Evolutionary conservation across 2,329 filamentous ascomycete genomes (phyloP).

Genomic region (Neofusicoccum kwambonambiense): DNA sequence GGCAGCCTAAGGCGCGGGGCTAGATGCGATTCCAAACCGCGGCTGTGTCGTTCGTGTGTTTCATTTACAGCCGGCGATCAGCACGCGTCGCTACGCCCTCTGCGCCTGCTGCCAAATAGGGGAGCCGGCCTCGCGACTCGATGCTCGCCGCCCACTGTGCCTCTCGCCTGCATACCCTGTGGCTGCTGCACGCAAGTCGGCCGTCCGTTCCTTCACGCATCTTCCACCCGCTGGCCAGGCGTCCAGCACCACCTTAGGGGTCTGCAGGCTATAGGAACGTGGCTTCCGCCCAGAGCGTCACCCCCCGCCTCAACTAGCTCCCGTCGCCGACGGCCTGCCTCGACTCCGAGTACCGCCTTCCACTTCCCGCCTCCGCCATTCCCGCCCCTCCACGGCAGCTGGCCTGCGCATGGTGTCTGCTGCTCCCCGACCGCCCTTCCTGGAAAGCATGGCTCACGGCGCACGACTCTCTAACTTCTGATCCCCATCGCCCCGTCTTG

Average conservation of each 20-base stretch:
- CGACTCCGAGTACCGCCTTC: background rate
- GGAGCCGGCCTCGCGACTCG: conserved; percentile 11
- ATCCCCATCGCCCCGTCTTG: background rate
- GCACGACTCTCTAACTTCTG: background rate
- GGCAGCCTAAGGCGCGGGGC: background rate
- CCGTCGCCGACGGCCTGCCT: conserved; percentile 4
- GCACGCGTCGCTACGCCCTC: conserved; percentile 3
- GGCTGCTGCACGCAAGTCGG: conserved; percentile 10
- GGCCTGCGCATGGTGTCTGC: conserved; percentile 6
- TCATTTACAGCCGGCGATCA: conserved; percentile 10
- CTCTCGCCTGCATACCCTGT: conserved; percentile 8
- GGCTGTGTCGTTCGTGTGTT: conserved; percentile 18
- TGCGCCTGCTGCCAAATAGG: conserved; percentile 12
- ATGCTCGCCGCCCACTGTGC: background rate
- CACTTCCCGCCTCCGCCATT: background rate
- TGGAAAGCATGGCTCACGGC: conserved; percentile 9
- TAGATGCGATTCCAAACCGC: conserved; percentile 10
- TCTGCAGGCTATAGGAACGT: conserved; percentile 13
- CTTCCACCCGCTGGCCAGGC: conserved; percentile 6
- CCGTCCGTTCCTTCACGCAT: conserved; percentile 15
- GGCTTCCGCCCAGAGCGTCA: conserved; percentile 10
- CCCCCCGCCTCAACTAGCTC: background rate
- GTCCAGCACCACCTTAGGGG: conserved; percentile 4
- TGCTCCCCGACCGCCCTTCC: background rate
- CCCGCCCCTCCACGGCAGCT: conserved; percentile 3